These are phyloP conservation scores for Sugiyamaella floridensis DNA, from an alignment of 805 yeast species.

Conservation along the genomic window DNA sequence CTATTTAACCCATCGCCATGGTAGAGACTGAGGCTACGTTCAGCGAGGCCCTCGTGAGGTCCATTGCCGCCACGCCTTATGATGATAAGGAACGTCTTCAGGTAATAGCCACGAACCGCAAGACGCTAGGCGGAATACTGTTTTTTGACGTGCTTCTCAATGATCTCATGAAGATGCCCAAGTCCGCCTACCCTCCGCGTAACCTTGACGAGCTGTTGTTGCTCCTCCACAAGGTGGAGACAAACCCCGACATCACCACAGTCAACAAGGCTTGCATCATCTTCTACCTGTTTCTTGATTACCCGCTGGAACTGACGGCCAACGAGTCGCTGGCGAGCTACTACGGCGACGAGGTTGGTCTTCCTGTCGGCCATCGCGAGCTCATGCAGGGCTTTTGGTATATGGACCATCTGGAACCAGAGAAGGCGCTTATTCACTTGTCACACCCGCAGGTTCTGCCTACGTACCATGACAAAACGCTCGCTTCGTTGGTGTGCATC, in stretches of 20 bases:
- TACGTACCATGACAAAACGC: slow-evolving; percentile 10
- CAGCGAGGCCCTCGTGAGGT: slow-evolving; percentile 14
- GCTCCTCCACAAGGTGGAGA: slow-evolving; percentile 11
- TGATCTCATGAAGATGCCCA: slow-evolving; percentile 11
- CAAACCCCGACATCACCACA: slow-evolving; percentile 1
- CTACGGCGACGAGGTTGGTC: slow-evolving; percentile 16
- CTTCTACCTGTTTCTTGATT: slow-evolving; percentile 19
- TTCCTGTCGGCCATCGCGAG: slow-evolving; percentile 15
- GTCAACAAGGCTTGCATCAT: slow-evolving; percentile 15
- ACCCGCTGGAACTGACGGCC: slow-evolving; percentile 8
- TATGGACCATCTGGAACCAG: slow-evolving; percentile 15
- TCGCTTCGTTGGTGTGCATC: slow-evolving; percentile 5
- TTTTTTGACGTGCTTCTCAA: slow-evolving; percentile 15
- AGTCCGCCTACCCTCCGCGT: slow-evolving; percentile 17
- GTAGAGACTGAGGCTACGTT: slow-evolving; percentile 2
- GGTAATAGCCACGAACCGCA: slow-evolving; percentile 5
- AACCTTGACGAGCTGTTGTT: slow-evolving; percentile 4
- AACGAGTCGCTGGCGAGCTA: slow-evolving; percentile 15
- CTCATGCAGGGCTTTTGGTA: slow-evolving; percentile 19
- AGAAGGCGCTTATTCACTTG: slow-evolving; percentile 11
- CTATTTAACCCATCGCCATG: neutral
- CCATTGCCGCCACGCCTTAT: slow-evolving; percentile 9
- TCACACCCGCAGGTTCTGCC: slow-evolving; percentile 16
- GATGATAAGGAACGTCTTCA: neutral
- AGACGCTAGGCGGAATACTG: slow-evolving; percentile 12